Percentiles rank a stretch among this genome's conserved stretches.
Conservation (phyloP, 2,329 filamentous ascomycete species). For the Penicillium sp. region DNA sequence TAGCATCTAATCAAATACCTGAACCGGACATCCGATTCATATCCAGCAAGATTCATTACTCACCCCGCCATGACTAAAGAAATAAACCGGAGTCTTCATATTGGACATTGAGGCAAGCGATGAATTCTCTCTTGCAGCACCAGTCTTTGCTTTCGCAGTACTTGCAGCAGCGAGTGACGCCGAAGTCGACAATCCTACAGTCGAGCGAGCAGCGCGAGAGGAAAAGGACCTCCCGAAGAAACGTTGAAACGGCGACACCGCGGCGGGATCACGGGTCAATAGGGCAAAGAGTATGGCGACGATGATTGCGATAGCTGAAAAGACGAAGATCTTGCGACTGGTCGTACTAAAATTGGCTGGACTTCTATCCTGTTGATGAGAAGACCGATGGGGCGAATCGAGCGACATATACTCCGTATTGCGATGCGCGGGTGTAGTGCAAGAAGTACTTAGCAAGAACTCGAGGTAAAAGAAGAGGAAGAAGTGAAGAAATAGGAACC, state of each 20-base stretch:
- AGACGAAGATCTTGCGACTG: slow-evolving; percentile 9
- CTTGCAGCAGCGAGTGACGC: neutral
- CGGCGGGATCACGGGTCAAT: slow-evolving; percentile 19
- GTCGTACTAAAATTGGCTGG: neutral
- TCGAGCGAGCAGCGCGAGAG: no score
- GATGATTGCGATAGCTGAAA: slow-evolving; percentile 18
- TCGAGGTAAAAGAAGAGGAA: no score
- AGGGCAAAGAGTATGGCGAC: slow-evolving; percentile 20
- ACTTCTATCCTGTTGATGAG: neutral
- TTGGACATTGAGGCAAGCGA: slow-evolving; percentile 3
- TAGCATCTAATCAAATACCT: neutral
- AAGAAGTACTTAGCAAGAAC: no score
- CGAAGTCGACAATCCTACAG: no score
- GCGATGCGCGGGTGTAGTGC: no score
- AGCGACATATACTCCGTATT: no score
- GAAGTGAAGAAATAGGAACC: no score
- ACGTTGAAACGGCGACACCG: slow-evolving; percentile 26
- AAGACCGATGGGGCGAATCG: no score
- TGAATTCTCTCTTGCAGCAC: neutral
- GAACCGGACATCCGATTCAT: neutral
- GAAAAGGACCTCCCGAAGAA: slow-evolving; percentile 12
- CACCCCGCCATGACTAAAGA: slow-evolving; percentile 47
- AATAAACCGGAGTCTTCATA: slow-evolving; percentile 48
- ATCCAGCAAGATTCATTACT: slow-evolving; percentile 17
- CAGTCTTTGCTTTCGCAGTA: slow-evolving; percentile 12